Base-by-base conservation (phyloP, 768 basidiomycete species). In the Gloeophyllum trabeum region DNA sequence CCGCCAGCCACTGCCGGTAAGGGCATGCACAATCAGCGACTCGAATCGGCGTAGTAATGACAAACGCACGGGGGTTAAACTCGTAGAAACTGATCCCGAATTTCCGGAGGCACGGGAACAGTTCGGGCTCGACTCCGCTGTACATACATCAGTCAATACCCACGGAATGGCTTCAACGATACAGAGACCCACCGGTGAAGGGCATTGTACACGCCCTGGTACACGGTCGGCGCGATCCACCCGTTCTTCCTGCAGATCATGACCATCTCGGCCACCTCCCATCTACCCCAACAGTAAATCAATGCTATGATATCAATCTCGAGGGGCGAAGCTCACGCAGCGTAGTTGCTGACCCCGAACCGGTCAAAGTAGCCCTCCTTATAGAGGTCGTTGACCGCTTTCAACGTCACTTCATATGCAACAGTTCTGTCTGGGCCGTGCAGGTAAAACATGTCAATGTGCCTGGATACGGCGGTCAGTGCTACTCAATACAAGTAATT, bases 21-120 rank as follows among this genome's bases (percentile, higher is more conserved):
- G 18, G 28, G 6, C 28, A 34, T 26, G 37, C 39, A 38, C 12
- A 18, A 12, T 20, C 23, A 18, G 39, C 23, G 13, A 14, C 5
- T n/a, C 13, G 14, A 24, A 24, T 18, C 18, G 34, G 25, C 18
- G 43, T 14, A 36, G 24, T 18, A 35, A 16, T n/a, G 21, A 44
- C 45, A 41, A 60, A 43, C 43, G 43, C 48, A n/a, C 55, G 52
- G 7, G 59, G 59, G 30, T 57, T 58, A 48, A 50, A 60, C 39
- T 43, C 58, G 35, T 58, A 57, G 45, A 62, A 61, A 13, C 54
- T 41, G 42, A 61, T 52, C 30, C 51, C 52, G 47, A 48, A 50
- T 32, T 51, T 48, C 14, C 56, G 45, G 24, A 57, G 40, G 43
- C 48, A 55, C 10, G 49, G 54, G 42, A 55, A 48, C 24, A 51